phyloP scores from a whole-genome alignment of 2,329 filamentous ascomycete genomes.

The Colletotrichum somersetense region DNA sequence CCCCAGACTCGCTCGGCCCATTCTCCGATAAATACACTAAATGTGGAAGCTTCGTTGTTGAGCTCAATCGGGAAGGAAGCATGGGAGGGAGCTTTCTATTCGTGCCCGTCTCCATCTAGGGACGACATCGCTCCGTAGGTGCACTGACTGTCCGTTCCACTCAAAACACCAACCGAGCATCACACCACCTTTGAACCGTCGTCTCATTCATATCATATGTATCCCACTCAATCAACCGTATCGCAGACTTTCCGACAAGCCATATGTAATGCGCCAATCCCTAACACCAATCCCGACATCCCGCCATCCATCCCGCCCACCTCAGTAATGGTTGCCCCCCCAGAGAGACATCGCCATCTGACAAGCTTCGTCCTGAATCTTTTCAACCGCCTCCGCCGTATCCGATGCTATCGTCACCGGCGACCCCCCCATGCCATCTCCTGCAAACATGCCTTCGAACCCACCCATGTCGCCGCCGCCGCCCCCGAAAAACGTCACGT shows the following conservation, averaged over 20 bases:
- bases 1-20: conserved; percentile 1
- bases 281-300: neutral
- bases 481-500: conserved; percentile 25
- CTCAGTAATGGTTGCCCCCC: neutral
- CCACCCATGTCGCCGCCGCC: neutral
- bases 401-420: conserved; percentile 2
- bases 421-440: neutral
- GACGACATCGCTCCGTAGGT: no score
- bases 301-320: neutral
- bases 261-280: neutral
- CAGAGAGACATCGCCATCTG: neutral
- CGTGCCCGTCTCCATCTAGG: neutral
- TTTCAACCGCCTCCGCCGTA: neutral
- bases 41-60: neutral
- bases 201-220: neutral
- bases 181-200: neutral
- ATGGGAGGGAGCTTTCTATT: no score
- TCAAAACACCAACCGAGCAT: neutral
- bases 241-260: neutral
- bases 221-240: neutral
- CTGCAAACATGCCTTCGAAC: conserved; percentile 4
- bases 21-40: neutral
- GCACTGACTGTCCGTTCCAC: neutral
- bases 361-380: neutral
- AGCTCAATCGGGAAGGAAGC: neutral